Base-by-base conservation (phyloP, 306 rosid genomes). In the Mimosa bimucronata region DNA sequence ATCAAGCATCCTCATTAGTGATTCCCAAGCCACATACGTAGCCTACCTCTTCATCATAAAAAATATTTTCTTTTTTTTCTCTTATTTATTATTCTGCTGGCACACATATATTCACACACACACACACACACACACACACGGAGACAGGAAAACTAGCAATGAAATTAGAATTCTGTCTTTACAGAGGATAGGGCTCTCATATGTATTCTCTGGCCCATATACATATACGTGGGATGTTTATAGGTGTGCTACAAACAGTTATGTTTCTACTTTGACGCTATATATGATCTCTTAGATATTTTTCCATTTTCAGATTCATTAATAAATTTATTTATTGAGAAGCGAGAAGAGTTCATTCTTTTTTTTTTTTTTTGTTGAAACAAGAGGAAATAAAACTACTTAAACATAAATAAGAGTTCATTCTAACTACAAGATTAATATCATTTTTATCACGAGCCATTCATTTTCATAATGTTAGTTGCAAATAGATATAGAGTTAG, bases 41-140 rank as follows among this genome's bases (percentile, higher is more conserved):
- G 96, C 96, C 67, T 30, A 42, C 79, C 85, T 90, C 86, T 0
- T 83, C 2, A 92, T 92, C 97, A 40, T 66, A 75, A 71, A 88
- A 60, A 79, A 3, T 41, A 41, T 28, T 16, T 4, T 31, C 3
- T 0, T 29, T 40, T 68, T 40, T 37, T 37, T 18, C 18, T 16
- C 42, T 34, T 19, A 68, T 3, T 40, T 40, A 40, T 21, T 70
- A 55, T 85, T 79, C 18, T 69, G 34, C 68, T 19, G n/a, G 30
- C 16, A 15, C 57, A n/a, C 1, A 48, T 4, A 16, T 48, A 48
- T 4, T 48, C 53, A 48, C 55, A 48, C 50, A 53, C 4, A 8
- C 0, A 50, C 23, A 50, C 9, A 16, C 23, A 18, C 57, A 50
- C 23, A 52, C 28, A 0, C 12, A n/a, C 14, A 58, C 65, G 21